These are phyloP conservation scores for Myxozyma kluyveri DNA, from an alignment of 805 yeast species.

Conservation along the genomic window DNA sequence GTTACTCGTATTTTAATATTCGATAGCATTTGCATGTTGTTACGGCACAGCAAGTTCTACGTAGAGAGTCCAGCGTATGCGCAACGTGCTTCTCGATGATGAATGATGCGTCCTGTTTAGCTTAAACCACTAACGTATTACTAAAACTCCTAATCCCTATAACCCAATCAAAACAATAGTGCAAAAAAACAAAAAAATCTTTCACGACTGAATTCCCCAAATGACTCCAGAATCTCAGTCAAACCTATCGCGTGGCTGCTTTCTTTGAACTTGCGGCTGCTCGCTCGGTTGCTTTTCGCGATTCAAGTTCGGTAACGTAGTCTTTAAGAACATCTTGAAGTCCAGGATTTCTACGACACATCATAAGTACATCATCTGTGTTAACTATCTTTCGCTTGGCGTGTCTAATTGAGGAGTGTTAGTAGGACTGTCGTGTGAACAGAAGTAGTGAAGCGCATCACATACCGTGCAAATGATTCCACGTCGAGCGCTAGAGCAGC, in stretches of 20 bases:
- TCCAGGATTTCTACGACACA: slow-evolving; percentile 37
- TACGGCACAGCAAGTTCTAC: too few species aligned
- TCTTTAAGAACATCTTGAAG: slow-evolving; percentile 31
- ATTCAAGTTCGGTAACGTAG: slow-evolving; percentile 19
- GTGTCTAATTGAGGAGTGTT: slow-evolving; percentile 28
- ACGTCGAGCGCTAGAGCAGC: slow-evolving; percentile 35
- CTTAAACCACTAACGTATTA: too few species aligned
- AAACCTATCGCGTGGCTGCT: neutral
- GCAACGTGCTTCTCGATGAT: too few species aligned
- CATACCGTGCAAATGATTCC: slow-evolving; percentile 37
- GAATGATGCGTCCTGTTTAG: too few species aligned
- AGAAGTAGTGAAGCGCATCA: neutral
- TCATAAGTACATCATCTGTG: slow-evolving; percentile 35
- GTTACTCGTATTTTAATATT: too few species aligned
- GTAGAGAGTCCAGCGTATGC: too few species aligned
- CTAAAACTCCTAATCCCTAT: too few species aligned
- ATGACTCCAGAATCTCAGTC: neutral
- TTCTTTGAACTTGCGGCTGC: slow-evolving; percentile 1
- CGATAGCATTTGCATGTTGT: too few species aligned
- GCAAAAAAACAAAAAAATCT: neutral
- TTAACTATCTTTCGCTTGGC: slow-evolving; percentile 35
- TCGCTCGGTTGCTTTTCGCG: slow-evolving; percentile 8
- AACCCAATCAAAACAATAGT: neutral
- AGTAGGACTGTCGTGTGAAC: neutral
- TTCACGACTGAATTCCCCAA: neutral